Percentiles rank a stretch among this genome's conserved stretches.
Evolutionary conservation across 306 rosid genomes (phyloP).

Genomic region (Prunus mongolica): DNA sequence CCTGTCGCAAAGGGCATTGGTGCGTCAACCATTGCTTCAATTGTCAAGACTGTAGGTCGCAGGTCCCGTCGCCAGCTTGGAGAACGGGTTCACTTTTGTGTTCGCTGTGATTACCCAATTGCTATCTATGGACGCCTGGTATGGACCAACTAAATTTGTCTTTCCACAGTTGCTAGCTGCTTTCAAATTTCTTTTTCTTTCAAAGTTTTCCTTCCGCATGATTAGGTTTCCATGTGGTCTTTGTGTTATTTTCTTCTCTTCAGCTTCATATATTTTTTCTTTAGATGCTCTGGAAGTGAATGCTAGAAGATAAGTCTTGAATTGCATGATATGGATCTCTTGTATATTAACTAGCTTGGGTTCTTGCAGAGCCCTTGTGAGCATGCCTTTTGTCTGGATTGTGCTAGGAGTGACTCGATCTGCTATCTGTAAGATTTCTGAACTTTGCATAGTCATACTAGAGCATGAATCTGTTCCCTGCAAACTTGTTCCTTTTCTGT

Average conservation of each 20-base stretch:
- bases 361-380: slow-evolving; percentile 96
- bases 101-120: slow-evolving; percentile 88
- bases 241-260: neutral
- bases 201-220: neutral
- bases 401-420: slow-evolving; percentile 91
- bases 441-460: neutral
- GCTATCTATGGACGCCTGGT: slow-evolving; percentile 94
- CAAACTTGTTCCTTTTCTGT: neutral
- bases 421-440: slow-evolving; percentile 80
- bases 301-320: slow-evolving; percentile 15
- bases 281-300: neutral
- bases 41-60: slow-evolving; percentile 76
- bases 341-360: slow-evolving; percentile 19
- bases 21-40: slow-evolving; percentile 60
- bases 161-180: neutral
- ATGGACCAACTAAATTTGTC: slow-evolving; percentile 2
- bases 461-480: neutral
- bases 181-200: neutral
- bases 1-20: slow-evolving; percentile 98
- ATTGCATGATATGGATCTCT: slow-evolving; percentile 12
- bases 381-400: slow-evolving; percentile 93
- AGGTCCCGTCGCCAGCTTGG: slow-evolving; percentile 98
- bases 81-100: slow-evolving; percentile 93
- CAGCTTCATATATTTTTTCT: neutral
- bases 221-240: neutral